phyloP scores from a whole-genome alignment of 2,329 filamentous ascomycete species.

The Aspergillus melleus region DNA sequence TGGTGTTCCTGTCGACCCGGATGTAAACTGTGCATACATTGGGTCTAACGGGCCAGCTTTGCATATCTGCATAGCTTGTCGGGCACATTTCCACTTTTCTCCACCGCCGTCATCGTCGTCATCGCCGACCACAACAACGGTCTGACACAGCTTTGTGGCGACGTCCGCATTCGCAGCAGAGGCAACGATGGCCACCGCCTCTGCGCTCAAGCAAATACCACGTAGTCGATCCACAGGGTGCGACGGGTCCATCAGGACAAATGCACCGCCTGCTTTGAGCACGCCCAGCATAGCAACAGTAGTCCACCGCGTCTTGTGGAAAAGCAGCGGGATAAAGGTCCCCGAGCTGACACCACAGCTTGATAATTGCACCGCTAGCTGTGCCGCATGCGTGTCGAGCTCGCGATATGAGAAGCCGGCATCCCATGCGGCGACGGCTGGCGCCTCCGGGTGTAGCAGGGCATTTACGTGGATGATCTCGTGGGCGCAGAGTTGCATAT shows the following conservation, averaged over 20 bases:
- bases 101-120: not conserved
- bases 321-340: constrained; percentile 8
- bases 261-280: constrained; percentile 13
- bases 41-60: not conserved
- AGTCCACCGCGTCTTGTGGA: constrained; percentile 5
- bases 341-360: constrained; percentile 24
- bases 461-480: constrained; percentile 34
- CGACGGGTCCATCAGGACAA: constrained; percentile 9
- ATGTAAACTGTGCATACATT: constrained; percentile 55
- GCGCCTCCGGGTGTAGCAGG: constrained; percentile 28
- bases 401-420: constrained; percentile 12
- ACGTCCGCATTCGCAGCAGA: not conserved
- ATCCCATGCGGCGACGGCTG: constrained; percentile 16
- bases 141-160: not conserved
- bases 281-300: constrained; percentile 9
- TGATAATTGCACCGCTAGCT: constrained; percentile 24
- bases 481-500: constrained; percentile 17
- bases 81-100: too few relatives aligned
- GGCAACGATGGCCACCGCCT: constrained; percentile 8
- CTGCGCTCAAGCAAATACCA: constrained; percentile 10
- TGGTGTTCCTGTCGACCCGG: constrained; percentile 51
- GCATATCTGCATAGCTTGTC: too few relatives aligned
- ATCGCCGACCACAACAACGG: not conserved
- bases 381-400: constrained; percentile 16
- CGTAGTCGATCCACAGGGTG: constrained; percentile 10